Evolutionary conservation across 2,329 filamentous ascomycete genomes (phyloP).

Genomic region (Aureobasidium lini): DNA sequence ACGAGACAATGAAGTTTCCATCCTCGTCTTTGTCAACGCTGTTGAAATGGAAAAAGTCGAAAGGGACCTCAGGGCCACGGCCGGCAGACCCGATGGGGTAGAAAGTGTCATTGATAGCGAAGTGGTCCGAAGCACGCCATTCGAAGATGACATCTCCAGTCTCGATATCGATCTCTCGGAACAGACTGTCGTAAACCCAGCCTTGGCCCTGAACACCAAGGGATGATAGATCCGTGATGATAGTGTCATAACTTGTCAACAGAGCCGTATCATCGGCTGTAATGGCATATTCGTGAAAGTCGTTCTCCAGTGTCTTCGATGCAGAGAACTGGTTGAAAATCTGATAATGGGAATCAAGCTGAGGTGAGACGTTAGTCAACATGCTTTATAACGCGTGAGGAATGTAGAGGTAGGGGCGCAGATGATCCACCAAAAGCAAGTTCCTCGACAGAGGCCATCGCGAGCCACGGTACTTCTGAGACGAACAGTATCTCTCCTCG

Average conservation of each 20-base stretch:
- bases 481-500: no score
- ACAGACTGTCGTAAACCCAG: constrained; percentile 37
- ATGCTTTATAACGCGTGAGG: not conserved
- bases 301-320: constrained; percentile 30
- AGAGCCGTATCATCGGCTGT: constrained; percentile 35
- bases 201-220: constrained; percentile 22
- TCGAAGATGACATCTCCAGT: constrained; percentile 34
- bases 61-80: constrained; percentile 34
- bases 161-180: constrained; percentile 38
- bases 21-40: constrained; percentile 41
- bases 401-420: no score
- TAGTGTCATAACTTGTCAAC: constrained; percentile 36
- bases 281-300: constrained; percentile 38
- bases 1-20: constrained; percentile 46
- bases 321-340: constrained; percentile 23
- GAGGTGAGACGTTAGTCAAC: no score
- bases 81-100: constrained; percentile 31
- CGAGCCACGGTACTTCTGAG: no score
- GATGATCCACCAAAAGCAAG: no score
- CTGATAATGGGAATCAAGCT: constrained; percentile 23
- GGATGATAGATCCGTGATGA: constrained; percentile 22
- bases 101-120: constrained; percentile 24
- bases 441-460: no score
- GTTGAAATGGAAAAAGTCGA: constrained; percentile 48
- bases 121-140: constrained; percentile 33